These are phyloP conservation scores for Berberis thunbergii DNA, from an alignment of 164 flowering plant genomes.

Conservation along the genomic window DNA sequence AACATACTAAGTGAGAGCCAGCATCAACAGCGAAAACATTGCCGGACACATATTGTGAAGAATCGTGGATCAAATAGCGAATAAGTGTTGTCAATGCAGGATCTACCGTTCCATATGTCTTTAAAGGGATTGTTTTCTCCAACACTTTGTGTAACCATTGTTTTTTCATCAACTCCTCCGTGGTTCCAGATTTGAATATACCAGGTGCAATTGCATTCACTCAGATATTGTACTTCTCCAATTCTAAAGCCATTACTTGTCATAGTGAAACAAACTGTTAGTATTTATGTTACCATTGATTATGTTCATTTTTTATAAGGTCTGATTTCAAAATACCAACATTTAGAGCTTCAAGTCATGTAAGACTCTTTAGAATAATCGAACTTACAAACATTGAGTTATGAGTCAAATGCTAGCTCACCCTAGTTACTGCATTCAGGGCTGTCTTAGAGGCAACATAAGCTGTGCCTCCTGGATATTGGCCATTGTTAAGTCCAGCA, in stretches of 20 bases:
- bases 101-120: neutral
- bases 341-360: neutral
- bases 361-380: too few species aligned
- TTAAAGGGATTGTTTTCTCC: neutral
- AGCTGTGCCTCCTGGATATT: slow-evolving; percentile 41
- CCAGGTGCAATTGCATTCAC: slow-evolving; percentile 4
- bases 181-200: slow-evolving; percentile 1
- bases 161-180: neutral
- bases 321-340: neutral
- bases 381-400: neutral
- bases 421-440: slow-evolving; percentile 51
- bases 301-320: neutral
- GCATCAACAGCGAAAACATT: slow-evolving; percentile 5
- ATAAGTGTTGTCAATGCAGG: slow-evolving; percentile 6
- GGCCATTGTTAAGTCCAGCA: slow-evolving; percentile 52
- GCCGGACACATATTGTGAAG: slow-evolving; percentile 6
- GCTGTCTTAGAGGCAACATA: slow-evolving; percentile 54
- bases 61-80: slow-evolving; percentile 3
- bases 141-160: neutral
- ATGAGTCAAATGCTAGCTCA: slow-evolving; percentile 2
- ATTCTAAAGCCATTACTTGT: slow-evolving; percentile 3
- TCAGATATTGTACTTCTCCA: neutral
- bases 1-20: neutral
- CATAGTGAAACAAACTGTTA: neutral
- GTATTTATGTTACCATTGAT: neutral